These are phyloP conservation scores for Aureobasidium sp. DNA, from an alignment of 2,329 filamentous ascomycete genomes.

Conservation along the genomic window DNA sequence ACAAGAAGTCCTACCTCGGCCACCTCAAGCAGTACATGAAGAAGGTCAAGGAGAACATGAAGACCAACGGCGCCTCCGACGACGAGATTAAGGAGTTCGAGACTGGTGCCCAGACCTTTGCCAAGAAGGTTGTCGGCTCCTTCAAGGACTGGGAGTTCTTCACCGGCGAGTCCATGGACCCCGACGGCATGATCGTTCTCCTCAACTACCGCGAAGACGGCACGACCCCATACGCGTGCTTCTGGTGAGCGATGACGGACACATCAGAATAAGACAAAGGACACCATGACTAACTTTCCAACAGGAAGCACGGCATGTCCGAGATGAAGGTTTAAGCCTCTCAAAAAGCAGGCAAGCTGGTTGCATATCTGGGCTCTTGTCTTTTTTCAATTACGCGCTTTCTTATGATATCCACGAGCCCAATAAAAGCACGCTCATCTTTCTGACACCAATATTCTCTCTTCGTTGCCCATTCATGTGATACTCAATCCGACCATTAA, in stretches of 20 bases:
- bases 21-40: conserved; percentile 99
- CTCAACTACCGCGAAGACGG: conserved; percentile 98
- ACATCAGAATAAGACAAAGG: too few species aligned
- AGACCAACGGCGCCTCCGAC: conserved; percentile 52
- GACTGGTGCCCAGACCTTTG: conserved; percentile 61
- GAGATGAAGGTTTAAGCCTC: conserved; percentile 72
- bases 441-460: neutral
- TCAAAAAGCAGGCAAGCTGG: neutral
- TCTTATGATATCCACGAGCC: conserved; percentile 15
- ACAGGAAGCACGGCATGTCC: conserved; percentile 87
- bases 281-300: too few species aligned
- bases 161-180: conserved; percentile 85
- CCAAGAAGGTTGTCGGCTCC: conserved; percentile 75
- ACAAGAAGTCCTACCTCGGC: conserved; percentile 77
- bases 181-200: conserved; percentile 87
- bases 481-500: neutral
- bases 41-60: conserved; percentile 64
- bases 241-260: too few species aligned
- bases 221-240: conserved; percentile 12
- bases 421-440: conserved; percentile 13
- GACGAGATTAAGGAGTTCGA: conserved; percentile 72
- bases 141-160: conserved; percentile 97
- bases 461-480: neutral
- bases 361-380: conserved; percentile 6
- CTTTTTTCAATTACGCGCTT: conserved; percentile 4